Conservation (phyloP, 805 yeast species). For the Vanderwaltozyma tropicalis region DNA sequence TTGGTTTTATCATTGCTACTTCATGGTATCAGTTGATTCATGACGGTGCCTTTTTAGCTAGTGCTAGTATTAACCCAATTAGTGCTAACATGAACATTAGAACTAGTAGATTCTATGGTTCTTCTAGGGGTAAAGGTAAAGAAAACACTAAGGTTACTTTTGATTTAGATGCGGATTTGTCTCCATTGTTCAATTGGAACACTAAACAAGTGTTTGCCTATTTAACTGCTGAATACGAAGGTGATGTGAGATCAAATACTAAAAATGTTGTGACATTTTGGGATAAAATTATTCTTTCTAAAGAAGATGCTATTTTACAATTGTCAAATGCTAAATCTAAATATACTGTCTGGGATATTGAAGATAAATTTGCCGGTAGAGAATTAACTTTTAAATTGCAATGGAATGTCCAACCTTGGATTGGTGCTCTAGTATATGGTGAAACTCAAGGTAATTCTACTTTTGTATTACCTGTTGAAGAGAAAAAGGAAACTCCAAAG, state of each 20-base stretch:
- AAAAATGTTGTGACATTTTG: slow-evolving; percentile 71
- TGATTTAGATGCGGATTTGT: slow-evolving; percentile 64
- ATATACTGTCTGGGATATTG: slow-evolving; percentile 83
- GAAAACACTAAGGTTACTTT: slow-evolving; percentile 66
- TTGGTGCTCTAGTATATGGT: slow-evolving; percentile 74
- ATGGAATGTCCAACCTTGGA: slow-evolving; percentile 88
- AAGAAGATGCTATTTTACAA: slow-evolving; percentile 47
- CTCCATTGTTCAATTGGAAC: slow-evolving; percentile 87
- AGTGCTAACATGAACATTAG: slow-evolving; percentile 35
- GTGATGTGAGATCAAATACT: slow-evolving; percentile 29
- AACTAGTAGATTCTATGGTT: slow-evolving; percentile 57
- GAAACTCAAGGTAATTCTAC: slow-evolving; percentile 30
- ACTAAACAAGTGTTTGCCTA: slow-evolving; percentile 93
- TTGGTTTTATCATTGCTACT: slow-evolving; percentile 37
- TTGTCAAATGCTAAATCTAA: slow-evolving; percentile 50
- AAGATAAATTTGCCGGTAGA: slow-evolving; percentile 44
- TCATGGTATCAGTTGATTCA: slow-evolving; percentile 40
- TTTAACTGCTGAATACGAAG: slow-evolving; percentile 75
- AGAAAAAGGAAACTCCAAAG: slow-evolving; percentile 1
- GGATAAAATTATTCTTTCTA: slow-evolving; percentile 67
- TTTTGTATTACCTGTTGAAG: slow-evolving; percentile 1
- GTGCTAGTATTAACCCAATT: slow-evolving; percentile 31
- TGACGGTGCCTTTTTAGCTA: slow-evolving; percentile 35
- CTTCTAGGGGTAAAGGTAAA: slow-evolving; percentile 53
- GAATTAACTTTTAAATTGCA: slow-evolving; percentile 61